Percentiles rank a stretch among this genome's conserved stretches.
These are phyloP conservation scores for Penicillium sp. DNA, from an alignment of 2,329 filamentous ascomycete genomes.

Conservation along the genomic window DNA sequence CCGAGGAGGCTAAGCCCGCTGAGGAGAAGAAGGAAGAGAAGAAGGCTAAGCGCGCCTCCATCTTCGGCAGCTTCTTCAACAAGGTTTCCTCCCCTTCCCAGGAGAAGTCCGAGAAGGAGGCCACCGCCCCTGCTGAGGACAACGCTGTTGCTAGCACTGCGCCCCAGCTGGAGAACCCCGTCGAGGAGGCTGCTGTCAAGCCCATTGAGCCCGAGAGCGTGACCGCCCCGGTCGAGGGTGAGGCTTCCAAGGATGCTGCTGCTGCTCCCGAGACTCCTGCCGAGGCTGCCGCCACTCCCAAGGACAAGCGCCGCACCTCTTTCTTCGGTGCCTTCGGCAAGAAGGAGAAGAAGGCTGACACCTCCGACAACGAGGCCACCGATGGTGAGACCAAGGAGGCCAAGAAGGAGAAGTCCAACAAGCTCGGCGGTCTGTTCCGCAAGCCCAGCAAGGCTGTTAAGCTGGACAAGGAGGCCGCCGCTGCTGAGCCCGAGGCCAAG, in stretches of 20 bases:
- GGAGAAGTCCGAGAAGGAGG: slow-evolving; percentile 54
- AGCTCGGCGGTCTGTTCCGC: slow-evolving; percentile 54
- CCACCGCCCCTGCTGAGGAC: slow-evolving; percentile 52
- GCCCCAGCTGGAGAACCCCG: slow-evolving; percentile 53
- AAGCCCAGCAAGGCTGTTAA: slow-evolving; percentile 54
- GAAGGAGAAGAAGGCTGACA: slow-evolving; percentile 57
- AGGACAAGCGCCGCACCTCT: slow-evolving; percentile 57
- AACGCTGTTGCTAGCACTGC: slow-evolving; percentile 52
- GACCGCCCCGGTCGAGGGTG: slow-evolving; percentile 49
- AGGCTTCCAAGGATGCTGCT: slow-evolving; percentile 36
- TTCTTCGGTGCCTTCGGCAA: slow-evolving; percentile 60
- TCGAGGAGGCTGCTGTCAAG: slow-evolving; percentile 41
- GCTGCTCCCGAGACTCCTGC: slow-evolving; percentile 32
- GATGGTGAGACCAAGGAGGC: slow-evolving; percentile 48
- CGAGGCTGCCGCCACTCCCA: slow-evolving; percentile 40
- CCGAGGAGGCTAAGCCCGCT: slow-evolving; percentile 15
- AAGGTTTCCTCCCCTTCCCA: slow-evolving; percentile 60
- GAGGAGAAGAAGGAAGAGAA: slow-evolving; percentile 47
- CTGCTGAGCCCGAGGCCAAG: slow-evolving; percentile 39
- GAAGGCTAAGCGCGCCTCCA: slow-evolving; percentile 79
- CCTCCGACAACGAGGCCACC: slow-evolving; percentile 51
- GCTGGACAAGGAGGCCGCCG: slow-evolving; percentile 43
- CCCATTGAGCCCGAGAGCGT: slow-evolving; percentile 46
- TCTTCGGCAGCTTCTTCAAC: slow-evolving; percentile 78
- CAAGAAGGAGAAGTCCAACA: slow-evolving; percentile 50